Conservation (phyloP, 371 early-diverging fungal species). For the Coemansia sp. region DNA sequence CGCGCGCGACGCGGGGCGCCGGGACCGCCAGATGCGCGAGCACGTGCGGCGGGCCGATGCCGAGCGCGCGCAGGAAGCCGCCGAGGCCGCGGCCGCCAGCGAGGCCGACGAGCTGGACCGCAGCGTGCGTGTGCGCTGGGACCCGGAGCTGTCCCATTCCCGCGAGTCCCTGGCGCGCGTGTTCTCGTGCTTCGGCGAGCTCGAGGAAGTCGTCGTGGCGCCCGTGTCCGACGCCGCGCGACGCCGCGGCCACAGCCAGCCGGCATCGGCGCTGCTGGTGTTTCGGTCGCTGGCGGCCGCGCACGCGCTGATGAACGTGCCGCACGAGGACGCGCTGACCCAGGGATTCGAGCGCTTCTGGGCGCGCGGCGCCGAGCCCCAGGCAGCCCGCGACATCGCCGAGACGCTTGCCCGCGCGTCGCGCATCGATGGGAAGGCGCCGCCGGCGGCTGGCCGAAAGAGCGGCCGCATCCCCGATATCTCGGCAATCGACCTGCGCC, state of each 20-base stretch:
- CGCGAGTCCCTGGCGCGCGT: constrained; percentile 12
- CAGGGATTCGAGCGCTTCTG: constrained; percentile 25
- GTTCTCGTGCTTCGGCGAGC: constrained; percentile 31
- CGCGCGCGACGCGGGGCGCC: constrained; percentile 25
- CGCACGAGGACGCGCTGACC: constrained; percentile 2
- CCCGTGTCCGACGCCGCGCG: constrained; percentile 17
- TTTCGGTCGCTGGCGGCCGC: constrained; percentile 36
- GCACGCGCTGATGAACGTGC: constrained; percentile 32
- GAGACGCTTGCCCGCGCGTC: not conserved
- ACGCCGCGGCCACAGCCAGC: constrained; percentile 4
- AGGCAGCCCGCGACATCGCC: constrained; percentile 13
- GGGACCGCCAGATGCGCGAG: constrained; percentile 36
- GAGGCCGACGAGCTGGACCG: constrained; percentile 47
- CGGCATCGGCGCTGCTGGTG: constrained; percentile 35
- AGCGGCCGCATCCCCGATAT: constrained; percentile 18
- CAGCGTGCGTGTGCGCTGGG: constrained; percentile 36
- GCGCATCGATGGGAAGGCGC: too few species aligned
- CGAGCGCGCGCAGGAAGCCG: constrained; percentile 11
- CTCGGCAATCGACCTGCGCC: constrained; percentile 23
- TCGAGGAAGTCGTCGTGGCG: constrained; percentile 44
- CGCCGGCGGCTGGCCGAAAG: too few species aligned
- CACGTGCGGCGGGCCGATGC: constrained; percentile 22
- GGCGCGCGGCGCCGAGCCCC: constrained; percentile 33
- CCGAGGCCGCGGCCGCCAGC: not conserved
- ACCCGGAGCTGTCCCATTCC: not conserved